Conservation (phyloP, 352 stramenopile species). For the Halophytophthora batemanensis region DNA sequence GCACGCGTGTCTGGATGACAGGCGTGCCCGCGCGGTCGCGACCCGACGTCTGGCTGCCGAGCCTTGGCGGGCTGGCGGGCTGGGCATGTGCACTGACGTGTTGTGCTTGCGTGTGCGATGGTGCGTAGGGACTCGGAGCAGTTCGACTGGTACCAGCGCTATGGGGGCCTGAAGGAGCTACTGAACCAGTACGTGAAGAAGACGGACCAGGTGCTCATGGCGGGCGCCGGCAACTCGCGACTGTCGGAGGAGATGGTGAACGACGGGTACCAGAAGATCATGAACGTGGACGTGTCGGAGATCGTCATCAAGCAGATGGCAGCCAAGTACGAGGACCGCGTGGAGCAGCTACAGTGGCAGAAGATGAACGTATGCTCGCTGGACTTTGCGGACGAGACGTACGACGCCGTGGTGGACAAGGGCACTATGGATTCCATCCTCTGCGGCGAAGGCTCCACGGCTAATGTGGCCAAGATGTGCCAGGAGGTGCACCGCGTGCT, state of each 20-base stretch:
- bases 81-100: not conserved
- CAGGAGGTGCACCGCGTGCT: conserved; percentile 93
- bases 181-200: conserved; percentile 93
- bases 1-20: not conserved
- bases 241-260: conserved; percentile 96
- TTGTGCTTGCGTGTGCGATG: not conserved
- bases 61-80: not conserved
- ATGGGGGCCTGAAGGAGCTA: conserved; percentile 88
- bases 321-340: conserved; percentile 91
- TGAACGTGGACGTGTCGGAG: conserved; percentile 95
- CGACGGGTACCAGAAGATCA: conserved; percentile 93
- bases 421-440: conserved; percentile 95
- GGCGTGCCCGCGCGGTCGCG: not conserved
- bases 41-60: not conserved
- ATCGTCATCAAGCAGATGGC: conserved; percentile 94
- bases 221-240: conserved; percentile 91
- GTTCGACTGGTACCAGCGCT: conserved; percentile 95
- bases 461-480: conserved; percentile 95
- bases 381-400: conserved; percentile 94
- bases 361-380: conserved; percentile 94
- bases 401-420: conserved; percentile 94
- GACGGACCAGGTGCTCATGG: conserved; percentile 92
- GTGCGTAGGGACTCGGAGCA: conserved; percentile 84
- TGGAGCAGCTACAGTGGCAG: conserved; percentile 90
- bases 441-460: conserved; percentile 93